Evolutionary conservation across 192 early-diverging fungal species (phyloP).

Genomic region (Coemansia erecta): DNA sequence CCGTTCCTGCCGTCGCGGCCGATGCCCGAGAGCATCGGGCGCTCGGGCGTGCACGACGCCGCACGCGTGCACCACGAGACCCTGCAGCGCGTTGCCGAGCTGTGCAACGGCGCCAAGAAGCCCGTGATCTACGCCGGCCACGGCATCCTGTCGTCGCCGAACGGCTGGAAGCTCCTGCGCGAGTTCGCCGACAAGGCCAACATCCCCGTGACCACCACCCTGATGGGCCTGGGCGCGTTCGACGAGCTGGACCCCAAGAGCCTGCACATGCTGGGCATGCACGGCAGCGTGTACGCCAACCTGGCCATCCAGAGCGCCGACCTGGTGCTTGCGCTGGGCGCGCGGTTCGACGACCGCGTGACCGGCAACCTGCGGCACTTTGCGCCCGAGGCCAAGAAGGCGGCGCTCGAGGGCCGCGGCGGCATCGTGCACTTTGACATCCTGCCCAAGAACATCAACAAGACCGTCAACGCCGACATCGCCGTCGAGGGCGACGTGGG

Average conservation of each 20-base stretch:
- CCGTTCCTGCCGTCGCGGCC: slow-evolving; percentile 74
- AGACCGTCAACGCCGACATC: slow-evolving; percentile 86
- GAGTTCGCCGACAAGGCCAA: slow-evolving; percentile 85
- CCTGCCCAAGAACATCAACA: slow-evolving; percentile 99
- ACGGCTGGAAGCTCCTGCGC: slow-evolving; percentile 78
- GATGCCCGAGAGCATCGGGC: slow-evolving; percentile 55
- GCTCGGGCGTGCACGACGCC: slow-evolving; percentile 53
- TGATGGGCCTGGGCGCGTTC: slow-evolving; percentile 88
- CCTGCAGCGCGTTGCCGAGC: slow-evolving; percentile 72
- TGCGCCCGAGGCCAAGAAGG: slow-evolving; percentile 89
- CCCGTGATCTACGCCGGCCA: slow-evolving; percentile 96
- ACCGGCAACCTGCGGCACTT: slow-evolving; percentile 89
- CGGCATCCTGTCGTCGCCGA: slow-evolving; percentile 78
- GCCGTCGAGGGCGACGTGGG: slow-evolving; percentile 96
- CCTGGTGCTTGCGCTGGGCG: slow-evolving; percentile 90
- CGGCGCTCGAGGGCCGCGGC: slow-evolving; percentile 81
- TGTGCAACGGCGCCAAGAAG: slow-evolving; percentile 84
- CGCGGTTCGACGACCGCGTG: slow-evolving; percentile 98
- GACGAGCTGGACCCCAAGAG: slow-evolving; percentile 87
- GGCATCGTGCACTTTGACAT: slow-evolving; percentile 99
- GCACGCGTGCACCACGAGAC: slow-evolving; percentile 54
- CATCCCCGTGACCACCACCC: slow-evolving; percentile 97
- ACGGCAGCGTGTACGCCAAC: slow-evolving; percentile 96
- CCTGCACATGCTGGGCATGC: slow-evolving; percentile 99
- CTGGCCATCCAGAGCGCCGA: slow-evolving; percentile 97